Conservation (phyloP, 441 rosid species). For the Populus hybrid region DNA sequence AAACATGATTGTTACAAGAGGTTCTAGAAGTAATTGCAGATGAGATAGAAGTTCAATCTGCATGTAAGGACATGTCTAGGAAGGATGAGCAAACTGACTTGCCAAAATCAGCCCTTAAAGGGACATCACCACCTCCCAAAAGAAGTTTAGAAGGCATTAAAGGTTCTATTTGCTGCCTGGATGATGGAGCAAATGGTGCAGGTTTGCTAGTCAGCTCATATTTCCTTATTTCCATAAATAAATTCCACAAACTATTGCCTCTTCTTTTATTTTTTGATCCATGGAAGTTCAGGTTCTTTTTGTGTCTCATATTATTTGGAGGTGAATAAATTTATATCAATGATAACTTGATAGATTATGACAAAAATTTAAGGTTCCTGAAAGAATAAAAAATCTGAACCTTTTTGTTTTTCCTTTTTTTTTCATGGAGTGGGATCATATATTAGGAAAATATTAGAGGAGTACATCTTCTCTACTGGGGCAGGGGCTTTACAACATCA, state of each 20-base stretch:
- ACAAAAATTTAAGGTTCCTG: no score
- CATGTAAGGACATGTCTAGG: slow-evolving; percentile 10
- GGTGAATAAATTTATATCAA: no score
- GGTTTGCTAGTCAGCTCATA: slow-evolving; percentile 15
- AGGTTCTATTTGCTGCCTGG: slow-evolving; percentile 1
- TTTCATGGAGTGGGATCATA: no score
- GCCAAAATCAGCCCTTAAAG: not conserved
- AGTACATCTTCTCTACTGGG: no score
- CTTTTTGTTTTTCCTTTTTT: no score
- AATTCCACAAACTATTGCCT: not conserved
- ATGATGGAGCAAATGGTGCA: slow-evolving; percentile 16
- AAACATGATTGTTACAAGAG: slow-evolving; percentile 39
- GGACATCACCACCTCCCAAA: not conserved
- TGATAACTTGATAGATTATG: no score
- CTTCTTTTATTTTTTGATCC: not conserved
- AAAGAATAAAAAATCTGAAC: no score
- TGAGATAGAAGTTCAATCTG: slow-evolving; percentile 20
- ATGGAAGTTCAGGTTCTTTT: not conserved
- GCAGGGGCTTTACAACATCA: no score
- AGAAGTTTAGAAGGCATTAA: slow-evolving; percentile 7
- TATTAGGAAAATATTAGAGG: no score
- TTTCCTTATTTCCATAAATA: not conserved
- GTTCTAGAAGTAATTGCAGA: slow-evolving; percentile 47
- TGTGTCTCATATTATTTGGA: no score
- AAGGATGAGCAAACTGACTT: slow-evolving; percentile 13